Base-by-base conservation (phyloP, 768 basidiomycete genomes). In the Agaricus sinodeliciosus region DNA sequence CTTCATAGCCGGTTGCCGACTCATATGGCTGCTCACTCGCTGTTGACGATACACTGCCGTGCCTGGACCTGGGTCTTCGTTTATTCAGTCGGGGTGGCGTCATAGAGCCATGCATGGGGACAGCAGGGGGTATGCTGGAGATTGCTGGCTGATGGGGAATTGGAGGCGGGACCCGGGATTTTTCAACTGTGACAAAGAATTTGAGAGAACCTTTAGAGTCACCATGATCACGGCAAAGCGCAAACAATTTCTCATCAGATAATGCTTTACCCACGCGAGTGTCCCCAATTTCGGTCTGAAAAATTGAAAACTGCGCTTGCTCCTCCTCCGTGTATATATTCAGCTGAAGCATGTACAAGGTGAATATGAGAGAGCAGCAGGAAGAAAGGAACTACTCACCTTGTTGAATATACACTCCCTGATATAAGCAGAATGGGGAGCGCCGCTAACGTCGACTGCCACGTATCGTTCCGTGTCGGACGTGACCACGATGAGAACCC, bases 261-360 rank as follows among this genome's bases (percentile, higher is more conserved):
- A 96, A 69, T 6, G 92, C 81, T 12, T 84, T 83, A 3, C 89
- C 82, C 41, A 87, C 78, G 15, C 87, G 86, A 58, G 75, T 85
- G 25, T 80, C 78, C 54, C 88, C 90, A 60, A 96, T 86, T 67
- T 90, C 88, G 0, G 93, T 95, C 56, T 84, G 86, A 72, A 90
- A 93, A 50, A 98, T 86, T 22, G 84, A 80, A 63, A 85, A 85
- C 26, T 77, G 80, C 7, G 75, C 66, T 63, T 88, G 84, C 39
- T 76, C 75, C 52, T 95, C 90, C 55, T 94, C 94, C 61, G 92
- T 90, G 35, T 77, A 75, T 40, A 97, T 87, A 63, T 83, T 80
- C 56, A 93, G 72, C 90, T 92, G 57, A 6, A 55, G 37, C 16
- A 19, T 18, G 39, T 31, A 7, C 31, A 11, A 8, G 19, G 49